phyloP scores from a whole-genome alignment of 257 asterid genomes.

The Gynochthodes officinalis region DNA sequence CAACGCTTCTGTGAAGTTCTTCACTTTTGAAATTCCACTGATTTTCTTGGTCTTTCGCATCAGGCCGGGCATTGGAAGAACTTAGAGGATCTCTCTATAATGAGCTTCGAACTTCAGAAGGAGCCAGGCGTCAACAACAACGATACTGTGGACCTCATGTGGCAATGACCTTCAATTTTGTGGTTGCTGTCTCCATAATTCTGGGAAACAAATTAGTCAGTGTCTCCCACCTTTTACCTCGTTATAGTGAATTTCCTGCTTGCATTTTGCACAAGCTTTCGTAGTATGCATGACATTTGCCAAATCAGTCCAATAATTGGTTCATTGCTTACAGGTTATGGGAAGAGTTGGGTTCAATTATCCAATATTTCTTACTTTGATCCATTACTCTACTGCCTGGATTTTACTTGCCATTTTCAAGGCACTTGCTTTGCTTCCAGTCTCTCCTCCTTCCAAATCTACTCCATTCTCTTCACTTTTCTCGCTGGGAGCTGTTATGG shows the following conservation, averaged over 20 bases:
- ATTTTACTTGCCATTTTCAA: conserved; percentile 64
- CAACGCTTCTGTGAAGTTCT: neutral
- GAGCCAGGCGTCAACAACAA: conserved; percentile 81
- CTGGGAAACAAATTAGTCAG: conserved; percentile 78
- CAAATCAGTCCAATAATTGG: neutral
- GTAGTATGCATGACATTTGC: neutral
- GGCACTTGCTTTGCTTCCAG: conserved; percentile 61
- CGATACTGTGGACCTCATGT: conserved; percentile 65
- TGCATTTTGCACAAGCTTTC: neutral
- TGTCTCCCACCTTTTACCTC: conserved; percentile 1
- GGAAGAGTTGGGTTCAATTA: conserved; percentile 84
- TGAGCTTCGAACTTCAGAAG: conserved; percentile 76
- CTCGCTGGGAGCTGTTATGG: conserved; percentile 81
- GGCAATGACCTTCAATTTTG: conserved; percentile 79
- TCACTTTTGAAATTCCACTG: neutral
- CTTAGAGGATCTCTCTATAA: conserved; percentile 63
- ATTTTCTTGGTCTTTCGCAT: neutral
- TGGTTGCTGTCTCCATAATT: conserved; percentile 82
- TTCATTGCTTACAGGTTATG: conserved; percentile 54
- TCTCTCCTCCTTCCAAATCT: conserved; percentile 64
- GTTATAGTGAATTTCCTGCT: no score
- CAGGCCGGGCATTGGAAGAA: conserved; percentile 87
- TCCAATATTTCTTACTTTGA: conserved; percentile 78
- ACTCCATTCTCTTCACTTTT: conserved; percentile 76
- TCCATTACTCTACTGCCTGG: conserved; percentile 81